phyloP scores from a whole-genome alignment of 371 early-diverging fungal genomes.

The Amoeboradix gromovi region DNA sequence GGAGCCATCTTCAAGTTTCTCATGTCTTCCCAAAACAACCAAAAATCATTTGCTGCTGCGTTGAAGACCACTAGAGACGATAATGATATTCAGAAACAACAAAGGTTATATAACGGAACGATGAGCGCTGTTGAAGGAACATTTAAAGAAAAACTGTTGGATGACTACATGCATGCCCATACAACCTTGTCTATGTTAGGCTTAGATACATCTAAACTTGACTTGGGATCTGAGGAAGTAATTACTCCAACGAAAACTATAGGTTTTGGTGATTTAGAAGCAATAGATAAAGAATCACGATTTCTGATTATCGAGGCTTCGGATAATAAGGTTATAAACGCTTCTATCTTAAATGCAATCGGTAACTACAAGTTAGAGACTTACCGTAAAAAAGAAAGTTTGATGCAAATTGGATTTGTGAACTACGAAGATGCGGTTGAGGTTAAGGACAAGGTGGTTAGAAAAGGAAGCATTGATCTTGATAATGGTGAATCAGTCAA shows the following conservation, averaged over 20 bases:
- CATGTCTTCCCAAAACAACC: background rate
- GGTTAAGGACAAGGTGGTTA: background rate
- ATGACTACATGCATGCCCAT: background rate
- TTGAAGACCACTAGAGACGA: background rate
- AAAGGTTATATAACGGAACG: background rate
- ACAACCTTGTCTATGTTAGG: background rate
- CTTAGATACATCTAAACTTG: background rate
- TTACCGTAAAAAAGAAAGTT: background rate
- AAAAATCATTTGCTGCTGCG: background rate
- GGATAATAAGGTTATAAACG: background rate
- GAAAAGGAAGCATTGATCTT: background rate
- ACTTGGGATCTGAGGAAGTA: background rate
- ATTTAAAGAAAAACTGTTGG: background rate
- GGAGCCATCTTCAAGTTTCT: background rate
- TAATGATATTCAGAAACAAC: background rate
- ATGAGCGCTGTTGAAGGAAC: background rate
- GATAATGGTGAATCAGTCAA: background rate
- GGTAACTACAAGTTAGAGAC: background rate
- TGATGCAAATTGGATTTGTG: background rate
- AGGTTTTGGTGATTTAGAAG: background rate
- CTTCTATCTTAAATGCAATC: background rate
- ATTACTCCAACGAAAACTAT: background rate
- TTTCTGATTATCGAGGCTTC: background rate
- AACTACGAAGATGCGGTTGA: background rate
- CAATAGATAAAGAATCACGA: background rate